A percentile compares a stretch with the other conserved stretches of the same genome.
Conservation (phyloP, 2,329 filamentous ascomycete genomes). For the Colletotrichum musicola region DNA sequence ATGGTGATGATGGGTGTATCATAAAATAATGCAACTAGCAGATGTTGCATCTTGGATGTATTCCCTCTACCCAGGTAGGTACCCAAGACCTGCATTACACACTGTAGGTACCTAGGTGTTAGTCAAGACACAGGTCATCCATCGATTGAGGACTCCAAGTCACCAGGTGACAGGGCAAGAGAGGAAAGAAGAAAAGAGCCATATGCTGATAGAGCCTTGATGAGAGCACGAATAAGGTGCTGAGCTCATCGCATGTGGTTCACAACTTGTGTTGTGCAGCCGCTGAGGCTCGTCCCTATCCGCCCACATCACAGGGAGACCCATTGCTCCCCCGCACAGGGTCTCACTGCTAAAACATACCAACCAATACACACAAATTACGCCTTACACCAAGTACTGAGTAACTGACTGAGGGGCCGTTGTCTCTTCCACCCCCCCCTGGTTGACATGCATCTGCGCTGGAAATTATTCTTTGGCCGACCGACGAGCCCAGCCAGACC, state of each 20-base stretch:
- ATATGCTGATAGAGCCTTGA: not conserved
- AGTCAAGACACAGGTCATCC: too few species aligned
- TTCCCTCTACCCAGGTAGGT: too few species aligned
- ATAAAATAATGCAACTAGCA: too few species aligned
- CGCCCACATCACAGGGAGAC: not conserved
- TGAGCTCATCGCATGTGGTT: slow-evolving; percentile 31
- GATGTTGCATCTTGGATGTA: too few species aligned
- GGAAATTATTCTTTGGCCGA: slow-evolving; percentile 11
- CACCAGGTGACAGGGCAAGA: too few species aligned
- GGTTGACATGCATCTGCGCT: slow-evolving; percentile 21
- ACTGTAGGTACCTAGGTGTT: too few species aligned
- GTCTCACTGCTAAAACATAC: slow-evolving; percentile 15
- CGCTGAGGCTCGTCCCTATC: slow-evolving; percentile 21
- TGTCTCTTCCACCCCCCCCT: slow-evolving; percentile 13
- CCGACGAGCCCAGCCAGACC: not conserved
- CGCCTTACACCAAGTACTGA: not conserved
- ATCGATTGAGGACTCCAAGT: too few species aligned
- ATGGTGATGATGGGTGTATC: too few species aligned
- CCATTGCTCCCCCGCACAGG: slow-evolving; percentile 12
- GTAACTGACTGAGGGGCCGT: not conserved
- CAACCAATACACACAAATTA: too few species aligned
- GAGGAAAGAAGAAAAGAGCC: not conserved
- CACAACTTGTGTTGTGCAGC: slow-evolving; percentile 2
- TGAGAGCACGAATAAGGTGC: slow-evolving; percentile 31
- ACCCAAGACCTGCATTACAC: too few species aligned